A percentile compares a stretch with the other conserved stretches of the same genome.
These are phyloP conservation scores for Pulveroboletus sp. DNA, from an alignment of 768 basidiomycete genomes.

Conservation along the genomic window DNA sequence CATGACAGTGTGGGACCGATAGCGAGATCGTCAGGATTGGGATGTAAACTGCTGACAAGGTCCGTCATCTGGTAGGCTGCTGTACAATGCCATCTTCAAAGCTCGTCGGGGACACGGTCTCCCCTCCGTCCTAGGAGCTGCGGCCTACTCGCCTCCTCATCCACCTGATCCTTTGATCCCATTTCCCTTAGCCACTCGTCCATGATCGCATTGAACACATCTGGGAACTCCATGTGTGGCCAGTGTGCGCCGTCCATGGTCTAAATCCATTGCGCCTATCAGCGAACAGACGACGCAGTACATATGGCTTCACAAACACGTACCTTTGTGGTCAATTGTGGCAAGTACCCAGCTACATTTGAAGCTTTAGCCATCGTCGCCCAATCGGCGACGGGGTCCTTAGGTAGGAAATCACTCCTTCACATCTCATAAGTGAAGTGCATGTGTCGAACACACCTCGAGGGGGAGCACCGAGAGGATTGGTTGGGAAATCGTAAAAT, in stretches of 20 bases:
- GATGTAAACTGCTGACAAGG: no score
- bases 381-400: conserved; percentile 48
- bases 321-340: conserved; percentile 34
- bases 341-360: conserved; percentile 29
- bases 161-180: not conserved
- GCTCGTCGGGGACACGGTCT: conserved; percentile 9
- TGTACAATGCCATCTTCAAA: conserved; percentile 7
- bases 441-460: conserved; percentile 23
- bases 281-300: conserved; percentile 34
- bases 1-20: no score
- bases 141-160: not conserved
- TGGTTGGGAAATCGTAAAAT: conserved; percentile 40
- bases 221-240: conserved; percentile 59
- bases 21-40: no score
- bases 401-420: not conserved
- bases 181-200: conserved; percentile 44
- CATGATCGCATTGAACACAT: conserved; percentile 46
- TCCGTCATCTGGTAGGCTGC: not conserved
- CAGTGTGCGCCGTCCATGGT: conserved; percentile 57
- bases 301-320: conserved; percentile 5
- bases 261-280: conserved; percentile 31
- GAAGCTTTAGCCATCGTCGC: conserved; percentile 15
- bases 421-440: not conserved
- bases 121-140: not conserved
- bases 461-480: conserved; percentile 39